phyloP scores from a whole-genome alignment of 345 rosid genomes.

The Brassica nigra region DNA sequence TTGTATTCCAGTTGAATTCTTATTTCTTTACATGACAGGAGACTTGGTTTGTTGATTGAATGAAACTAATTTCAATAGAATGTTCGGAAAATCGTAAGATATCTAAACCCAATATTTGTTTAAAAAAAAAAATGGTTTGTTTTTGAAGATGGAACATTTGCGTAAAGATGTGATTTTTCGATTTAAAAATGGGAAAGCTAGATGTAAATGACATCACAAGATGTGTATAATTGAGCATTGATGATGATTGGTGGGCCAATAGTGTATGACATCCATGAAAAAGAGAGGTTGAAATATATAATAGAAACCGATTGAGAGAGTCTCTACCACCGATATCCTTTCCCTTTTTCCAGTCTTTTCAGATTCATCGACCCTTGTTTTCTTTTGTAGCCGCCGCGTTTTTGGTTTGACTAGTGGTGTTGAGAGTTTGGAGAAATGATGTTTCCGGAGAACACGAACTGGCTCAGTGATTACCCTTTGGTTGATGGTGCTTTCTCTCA shows the following conservation, averaged over 20 bases:
- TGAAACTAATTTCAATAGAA: too few relatives aligned
- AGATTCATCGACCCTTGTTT: conserved; percentile 8
- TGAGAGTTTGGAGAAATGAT: conserved; percentile 49
- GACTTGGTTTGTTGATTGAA: too few relatives aligned
- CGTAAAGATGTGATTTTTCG: background rate
- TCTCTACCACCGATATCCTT: conserved; percentile 29
- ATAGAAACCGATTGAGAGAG: conserved; percentile 28
- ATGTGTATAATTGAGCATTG: conserved; percentile 24
- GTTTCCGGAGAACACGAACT: conserved; percentile 69
- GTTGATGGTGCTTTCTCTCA: conserved; percentile 64
- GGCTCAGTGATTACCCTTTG: conserved; percentile 64
- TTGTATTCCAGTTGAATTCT: too few relatives aligned
- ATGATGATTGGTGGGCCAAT: conserved; percentile 39
- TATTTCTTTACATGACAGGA: too few relatives aligned
- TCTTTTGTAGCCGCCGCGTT: conserved; percentile 20
- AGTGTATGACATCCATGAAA: conserved; percentile 22
- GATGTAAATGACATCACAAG: background rate
- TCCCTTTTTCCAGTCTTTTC: conserved; percentile 23
- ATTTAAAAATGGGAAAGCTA: background rate
- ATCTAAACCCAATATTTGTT: too few relatives aligned
- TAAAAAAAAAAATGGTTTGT: too few relatives aligned
- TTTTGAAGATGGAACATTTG: background rate
- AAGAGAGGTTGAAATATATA: background rate
- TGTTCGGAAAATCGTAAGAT: too few relatives aligned
- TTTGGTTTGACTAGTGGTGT: conserved; percentile 6